These are phyloP conservation scores for Phyllostachys edulis DNA, from an alignment of 176 grass and related monocot genomes.

Conservation along the genomic window DNA sequence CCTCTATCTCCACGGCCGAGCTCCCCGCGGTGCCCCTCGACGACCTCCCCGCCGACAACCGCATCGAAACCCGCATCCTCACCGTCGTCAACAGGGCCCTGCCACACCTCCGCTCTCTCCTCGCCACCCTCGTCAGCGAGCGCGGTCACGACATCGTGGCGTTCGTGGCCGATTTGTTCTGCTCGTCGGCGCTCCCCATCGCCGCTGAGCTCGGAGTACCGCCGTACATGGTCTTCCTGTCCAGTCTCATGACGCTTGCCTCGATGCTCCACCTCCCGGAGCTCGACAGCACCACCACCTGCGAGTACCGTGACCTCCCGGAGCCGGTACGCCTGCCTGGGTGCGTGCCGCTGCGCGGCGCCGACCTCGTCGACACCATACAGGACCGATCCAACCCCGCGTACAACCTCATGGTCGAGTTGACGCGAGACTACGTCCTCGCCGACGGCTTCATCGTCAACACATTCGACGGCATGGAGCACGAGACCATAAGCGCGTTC, in stretches of 20 bases:
- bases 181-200: slow-evolving; percentile 29
- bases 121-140: too few relatives aligned
- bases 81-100: slow-evolving; percentile 22
- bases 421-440: neutral
- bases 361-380: slow-evolving; percentile 28
- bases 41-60: slow-evolving; percentile 42
- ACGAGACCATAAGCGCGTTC: slow-evolving; percentile 23
- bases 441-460: slow-evolving; percentile 54
- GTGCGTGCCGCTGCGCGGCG: slow-evolving; percentile 53
- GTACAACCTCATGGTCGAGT: slow-evolving; percentile 15
- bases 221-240: slow-evolving; percentile 47
- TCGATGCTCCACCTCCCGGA: slow-evolving; percentile 26
- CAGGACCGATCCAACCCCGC: slow-evolving; percentile 40
- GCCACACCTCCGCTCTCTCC: slow-evolving; percentile 14
- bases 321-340: slow-evolving; percentile 53
- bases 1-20: slow-evolving; percentile 27
- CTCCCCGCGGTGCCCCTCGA: slow-evolving; percentile 53
- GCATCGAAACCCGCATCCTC: slow-evolving; percentile 21
- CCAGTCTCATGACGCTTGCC: slow-evolving; percentile 29
- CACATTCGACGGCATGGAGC: slow-evolving; percentile 55
- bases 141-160: too few relatives aligned
- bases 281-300: slow-evolving; percentile 37
- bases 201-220: slow-evolving; percentile 47
- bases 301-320: slow-evolving; percentile 50
- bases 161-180: slow-evolving; percentile 45